Base-by-base conservation (phyloP, 2,329 filamentous ascomycete species). In the Aspergillus felis region DNA sequence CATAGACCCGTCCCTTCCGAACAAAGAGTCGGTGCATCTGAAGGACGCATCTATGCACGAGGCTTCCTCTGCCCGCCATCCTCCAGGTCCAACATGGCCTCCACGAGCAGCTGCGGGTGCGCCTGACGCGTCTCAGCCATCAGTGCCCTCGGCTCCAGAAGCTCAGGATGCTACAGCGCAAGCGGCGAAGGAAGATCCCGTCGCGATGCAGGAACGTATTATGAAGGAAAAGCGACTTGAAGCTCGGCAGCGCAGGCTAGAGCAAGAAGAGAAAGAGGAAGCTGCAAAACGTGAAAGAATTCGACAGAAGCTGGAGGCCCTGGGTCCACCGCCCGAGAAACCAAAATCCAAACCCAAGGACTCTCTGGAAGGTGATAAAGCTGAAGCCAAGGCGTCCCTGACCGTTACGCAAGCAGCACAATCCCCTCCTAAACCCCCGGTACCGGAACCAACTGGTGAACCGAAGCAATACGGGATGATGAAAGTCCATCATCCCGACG, bases 391-490 rank as follows among this genome's bases (percentile, higher is more conserved):
- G 54, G 53, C 54, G 50, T 44, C 64, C 38, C 41, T 66, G 32
- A 50, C 65, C 51, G 50, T 73, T 32, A 65, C 72, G 48, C 63
- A 74, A n/a, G 66, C 71, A 25, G 72, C 77, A 55, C 74, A 76
- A 32, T 81, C 81, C n/a, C 82, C 82, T 35, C 82, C 83, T 1
- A 85, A 85, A 63, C 82, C 82, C 41, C 83, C 82, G 38, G 78
- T 84, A 27, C 82, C 82, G 7, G 80, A 82, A 55, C 80, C 82
- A 14, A 81, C 79, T 55, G 82, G 82, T 32, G 82, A 81, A 60
- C 79, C 83, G 25, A 82, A 82, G 57, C 83, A 85, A 65, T 85
- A 84, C 69, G 83, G 83, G 47, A 80, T 85, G 80, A 85, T 85
- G 79, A 85, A 84, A 69, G 79, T 85, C 9, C 82, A 85, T 66